Base-by-base conservation (phyloP, 495 filamentous ascomycete genomes). In the Physcia stellaris region DNA sequence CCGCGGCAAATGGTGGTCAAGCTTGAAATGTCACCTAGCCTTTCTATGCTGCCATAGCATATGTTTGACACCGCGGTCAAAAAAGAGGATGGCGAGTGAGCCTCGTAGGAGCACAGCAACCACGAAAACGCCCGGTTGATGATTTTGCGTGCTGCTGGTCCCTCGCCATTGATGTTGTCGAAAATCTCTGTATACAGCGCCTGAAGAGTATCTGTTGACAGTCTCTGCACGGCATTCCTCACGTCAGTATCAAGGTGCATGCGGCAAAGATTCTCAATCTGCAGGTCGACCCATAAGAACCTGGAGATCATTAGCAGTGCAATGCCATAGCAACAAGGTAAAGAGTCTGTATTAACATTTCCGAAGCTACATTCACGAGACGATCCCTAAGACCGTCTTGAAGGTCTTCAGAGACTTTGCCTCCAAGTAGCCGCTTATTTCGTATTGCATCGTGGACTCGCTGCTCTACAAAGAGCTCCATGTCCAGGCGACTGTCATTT, bases 401-500 rank as follows among this genome's bases (percentile, higher is more conserved):
- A 2, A 41, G 16, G 10, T 38, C 31, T 2, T 35, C 15, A 11
- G 39, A 41, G 39, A 41, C 39, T 2, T n/a, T 18, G 12, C 39
- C 39, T 6, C 34, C 22, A 18, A 41, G 39, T 0, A 43, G 24
- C 1, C 54, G 47, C 1, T 46, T 28, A 12, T 39, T 48, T 34
- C 37, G 32, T 4, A 41, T 40, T 4, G 42, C 46, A 13, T 54
- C 43, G 34, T 45, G 16, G 12, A 64, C 7, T 34, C 59, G 21
- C n/a, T 24, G 19, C 0, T 53, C 1, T 43, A 64, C 43, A 46
- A 50, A 43, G 23, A 42, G 39, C 33, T 59, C 19, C 41, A 66
- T 48, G 24, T 61, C 47, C 7, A 46, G 24, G 40, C 47, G 11
- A 41, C 59, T 43, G 33, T 60, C 20, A 12, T 30, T 54, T 1